Conservation (phyloP, 1,284 basidiomycete species). For the Pisolithus thermaeus region DNA sequence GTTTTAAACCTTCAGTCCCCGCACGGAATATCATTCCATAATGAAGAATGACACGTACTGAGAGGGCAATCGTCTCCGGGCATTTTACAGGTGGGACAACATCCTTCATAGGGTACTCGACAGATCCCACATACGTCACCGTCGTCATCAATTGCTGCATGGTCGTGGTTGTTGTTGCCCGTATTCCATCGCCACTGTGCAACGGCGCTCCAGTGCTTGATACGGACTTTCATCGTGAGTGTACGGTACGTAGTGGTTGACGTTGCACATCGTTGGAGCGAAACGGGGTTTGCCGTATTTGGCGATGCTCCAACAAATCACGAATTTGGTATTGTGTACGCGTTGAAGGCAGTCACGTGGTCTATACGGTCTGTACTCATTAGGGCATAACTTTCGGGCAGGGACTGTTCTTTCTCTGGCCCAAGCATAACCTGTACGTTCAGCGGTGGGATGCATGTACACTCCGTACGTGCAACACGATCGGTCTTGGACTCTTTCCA, state of each 20-base stretch:
- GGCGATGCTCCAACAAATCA: no score
- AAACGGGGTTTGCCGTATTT: no score
- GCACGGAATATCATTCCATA: neutral
- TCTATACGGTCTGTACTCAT: no score
- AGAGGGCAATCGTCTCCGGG: constrained; percentile 96
- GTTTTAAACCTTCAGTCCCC: neutral
- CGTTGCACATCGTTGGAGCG: neutral
- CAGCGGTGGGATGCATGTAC: no score
- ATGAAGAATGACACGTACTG: constrained; percentile 41
- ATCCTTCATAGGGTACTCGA: constrained; percentile 85
- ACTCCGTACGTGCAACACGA: no score
- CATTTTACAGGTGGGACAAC: constrained; percentile 90
- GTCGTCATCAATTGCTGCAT: constrained; percentile 57
- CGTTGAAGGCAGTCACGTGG: neutral
- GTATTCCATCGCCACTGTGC: constrained; percentile 87
- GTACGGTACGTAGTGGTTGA: neutral
- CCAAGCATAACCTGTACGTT: no score
- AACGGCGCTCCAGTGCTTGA: constrained; percentile 82
- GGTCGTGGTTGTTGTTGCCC: constrained; percentile 42
- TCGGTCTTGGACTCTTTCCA: no score
- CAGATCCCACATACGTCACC: constrained; percentile 95
- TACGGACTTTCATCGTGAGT: constrained; percentile 63
- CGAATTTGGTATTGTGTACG: constrained; percentile 3
- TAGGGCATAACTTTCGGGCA: no score
- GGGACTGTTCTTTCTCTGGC: no score